A percentile compares a stretch with the other conserved stretches of the same genome.
These are phyloP conservation scores for Fusarium incarnatum DNA, from an alignment of 2,329 filamentous ascomycete genomes.

Conservation along the genomic window DNA sequence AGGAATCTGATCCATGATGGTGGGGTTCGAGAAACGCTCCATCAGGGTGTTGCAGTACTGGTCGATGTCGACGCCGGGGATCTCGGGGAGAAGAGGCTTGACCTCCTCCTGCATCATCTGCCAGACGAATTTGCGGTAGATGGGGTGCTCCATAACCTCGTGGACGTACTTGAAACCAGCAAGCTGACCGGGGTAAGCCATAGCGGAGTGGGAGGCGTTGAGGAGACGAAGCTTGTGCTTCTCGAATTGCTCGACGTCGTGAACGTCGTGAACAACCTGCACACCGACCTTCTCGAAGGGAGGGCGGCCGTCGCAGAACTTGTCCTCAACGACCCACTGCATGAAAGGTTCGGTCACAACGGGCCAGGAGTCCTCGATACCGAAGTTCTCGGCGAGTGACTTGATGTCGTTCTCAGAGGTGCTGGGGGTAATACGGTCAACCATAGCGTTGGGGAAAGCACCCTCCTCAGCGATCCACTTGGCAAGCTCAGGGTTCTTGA, in stretches of 20 bases:
- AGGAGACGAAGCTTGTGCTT: constrained; percentile 68
- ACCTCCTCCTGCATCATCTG: constrained; percentile 68
- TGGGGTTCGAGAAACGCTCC: constrained; percentile 67
- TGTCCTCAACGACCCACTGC: constrained; percentile 67
- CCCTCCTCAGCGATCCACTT: constrained; percentile 61
- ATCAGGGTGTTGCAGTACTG: constrained; percentile 65
- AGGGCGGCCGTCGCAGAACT: constrained; percentile 63
- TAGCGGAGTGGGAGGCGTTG: constrained; percentile 64
- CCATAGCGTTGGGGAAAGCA: constrained; percentile 66
- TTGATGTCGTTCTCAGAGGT: constrained; percentile 59
- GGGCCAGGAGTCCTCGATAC: constrained; percentile 63
- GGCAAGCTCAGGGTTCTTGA: constrained; percentile 60
- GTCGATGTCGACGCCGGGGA: constrained; percentile 63
- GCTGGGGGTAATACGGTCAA: constrained; percentile 66
- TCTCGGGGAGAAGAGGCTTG: constrained; percentile 63
- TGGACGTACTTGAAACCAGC: constrained; percentile 66
- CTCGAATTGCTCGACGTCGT: constrained; percentile 65
- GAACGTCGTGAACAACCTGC: constrained; percentile 63
- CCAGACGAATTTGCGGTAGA: constrained; percentile 61
- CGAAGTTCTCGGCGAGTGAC: constrained; percentile 58
- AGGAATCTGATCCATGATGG: constrained; percentile 66
- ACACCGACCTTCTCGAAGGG: constrained; percentile 65
- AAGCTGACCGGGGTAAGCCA: constrained; percentile 63
- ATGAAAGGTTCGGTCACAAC: constrained; percentile 67
- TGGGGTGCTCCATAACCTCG: constrained; percentile 63